Base-by-base conservation (phyloP, 169 alveolate species). In the Theileria orientalis region DNA sequence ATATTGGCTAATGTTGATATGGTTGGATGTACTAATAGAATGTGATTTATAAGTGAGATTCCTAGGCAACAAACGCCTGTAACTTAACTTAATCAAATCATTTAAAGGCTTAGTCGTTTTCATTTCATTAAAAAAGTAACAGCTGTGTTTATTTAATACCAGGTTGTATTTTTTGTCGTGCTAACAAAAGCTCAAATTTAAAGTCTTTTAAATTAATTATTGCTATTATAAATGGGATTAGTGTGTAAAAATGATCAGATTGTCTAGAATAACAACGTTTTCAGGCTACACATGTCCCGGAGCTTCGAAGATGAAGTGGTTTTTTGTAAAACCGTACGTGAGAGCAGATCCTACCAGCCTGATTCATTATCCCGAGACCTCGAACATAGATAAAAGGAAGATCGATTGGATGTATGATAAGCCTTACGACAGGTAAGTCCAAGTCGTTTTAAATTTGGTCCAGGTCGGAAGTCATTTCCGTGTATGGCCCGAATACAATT, bases 401-500 rank as follows among this genome's bases (percentile, higher is more conserved):
- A 72, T 80, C n/a, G 77, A 80, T 57, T 80, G 83, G 83, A 52
- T 80, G 70, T 80, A 80, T 42, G 14, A 61, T 14, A 62, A 73
- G 16, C 84, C 88, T 13, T 62, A 72, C 37, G 37, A 71, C 71
- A 72, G 84, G 88, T 80, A 72, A 30, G 77, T n/a, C 3, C 3
- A 14, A 32, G 11, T 1, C 21, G 41, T 8, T 25, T 23, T 3
- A 59, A 9, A 19, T 21, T 16, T 13, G 59, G 6, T 27, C 3
- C 2, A 84, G 93, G 25, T 76, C 77, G 41, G 93, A 88, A 40
- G 87, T 75, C 30, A 69, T 83, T 67, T 74, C 74, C 41, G 86
- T 86, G 25, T 91, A 83, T 62, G 95, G 94, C 8, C 93, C 87
- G 35, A 83, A 92, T 46, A 90, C 95, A 0, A 78, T 92, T 41